Conservation (phyloP, 495 filamentous ascomycete species). For the Symbiotaphrina buchneri region DNA sequence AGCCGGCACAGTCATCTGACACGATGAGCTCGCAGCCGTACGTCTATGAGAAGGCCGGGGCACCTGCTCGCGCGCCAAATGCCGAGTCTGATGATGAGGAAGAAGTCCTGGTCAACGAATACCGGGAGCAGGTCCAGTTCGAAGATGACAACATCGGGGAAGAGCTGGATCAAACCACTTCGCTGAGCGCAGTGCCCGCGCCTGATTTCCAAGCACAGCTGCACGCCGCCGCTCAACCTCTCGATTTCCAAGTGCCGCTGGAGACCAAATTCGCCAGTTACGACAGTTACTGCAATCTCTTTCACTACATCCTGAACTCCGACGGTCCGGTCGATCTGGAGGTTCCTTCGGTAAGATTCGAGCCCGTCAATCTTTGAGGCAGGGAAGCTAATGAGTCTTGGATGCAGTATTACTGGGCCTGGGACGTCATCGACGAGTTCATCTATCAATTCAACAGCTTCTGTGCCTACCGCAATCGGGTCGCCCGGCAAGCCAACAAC, state of each 20-base stretch:
- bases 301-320: constrained; percentile 97
- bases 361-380: neutral
- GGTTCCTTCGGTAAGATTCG: constrained; percentile 52
- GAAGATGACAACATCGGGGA: constrained; percentile 68
- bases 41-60: constrained; percentile 12
- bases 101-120: constrained; percentile 83
- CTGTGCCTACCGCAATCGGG: constrained; percentile 80
- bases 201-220: constrained; percentile 76
- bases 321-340: constrained; percentile 94
- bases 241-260: constrained; percentile 84
- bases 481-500: constrained; percentile 66
- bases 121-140: constrained; percentile 82
- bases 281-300: constrained; percentile 96
- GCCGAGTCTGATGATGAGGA: constrained; percentile 86
- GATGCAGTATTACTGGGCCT: constrained; percentile 90
- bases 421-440: constrained; percentile 99
- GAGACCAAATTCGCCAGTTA: constrained; percentile 96
- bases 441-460: constrained; percentile 99
- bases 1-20: no score
- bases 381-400: neutral
- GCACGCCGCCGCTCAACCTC: constrained; percentile 69
- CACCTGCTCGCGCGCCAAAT: constrained; percentile 20
- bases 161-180: constrained; percentile 44
- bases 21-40: constrained; percentile 19
- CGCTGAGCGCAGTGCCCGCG: constrained; percentile 11